These are phyloP conservation scores for Pyrenula aspistea DNA, from an alignment of 495 filamentous ascomycete genomes.

Conservation along the genomic window DNA sequence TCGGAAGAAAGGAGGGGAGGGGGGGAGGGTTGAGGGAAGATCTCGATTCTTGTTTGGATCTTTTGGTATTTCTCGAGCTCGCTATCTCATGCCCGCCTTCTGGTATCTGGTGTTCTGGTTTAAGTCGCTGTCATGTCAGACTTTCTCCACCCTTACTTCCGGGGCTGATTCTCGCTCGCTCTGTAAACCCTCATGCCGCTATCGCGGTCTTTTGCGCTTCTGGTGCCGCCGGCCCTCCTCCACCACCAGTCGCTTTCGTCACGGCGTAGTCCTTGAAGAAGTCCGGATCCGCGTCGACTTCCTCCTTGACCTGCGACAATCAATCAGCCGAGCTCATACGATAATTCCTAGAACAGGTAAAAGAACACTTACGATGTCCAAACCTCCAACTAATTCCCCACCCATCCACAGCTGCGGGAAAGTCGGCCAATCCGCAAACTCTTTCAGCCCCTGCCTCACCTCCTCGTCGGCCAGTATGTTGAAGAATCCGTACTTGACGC, in stretches of 20 bases:
- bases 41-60: too few relatives aligned
- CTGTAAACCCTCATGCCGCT: too few relatives aligned
- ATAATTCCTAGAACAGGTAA: not conserved
- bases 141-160: too few relatives aligned
- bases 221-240: constrained; percentile 14
- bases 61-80: too few relatives aligned
- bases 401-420: constrained; percentile 82
- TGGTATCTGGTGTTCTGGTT: too few relatives aligned
- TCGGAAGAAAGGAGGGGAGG: too few relatives aligned
- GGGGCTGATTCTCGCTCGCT: too few relatives aligned
- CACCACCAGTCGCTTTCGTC: constrained; percentile 18
- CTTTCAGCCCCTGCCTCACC: constrained; percentile 89
- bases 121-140: too few relatives aligned
- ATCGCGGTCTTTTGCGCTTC: too few relatives aligned
- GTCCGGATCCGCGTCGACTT: constrained; percentile 55
- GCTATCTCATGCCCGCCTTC: too few relatives aligned
- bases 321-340: constrained; percentile 6
- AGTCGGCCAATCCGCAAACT: constrained; percentile 93
- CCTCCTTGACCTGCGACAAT: constrained; percentile 61
- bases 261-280: constrained; percentile 61
- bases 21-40: too few relatives aligned
- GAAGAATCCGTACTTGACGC: constrained; percentile 96
- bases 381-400: constrained; percentile 76
- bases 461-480: constrained; percentile 98
- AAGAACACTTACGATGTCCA: constrained; percentile 76